Percentiles rank a stretch among this genome's conserved stretches.
Conservation (phyloP, 2,329 filamentous ascomycete genomes). For the Capronia epimyces region DNA sequence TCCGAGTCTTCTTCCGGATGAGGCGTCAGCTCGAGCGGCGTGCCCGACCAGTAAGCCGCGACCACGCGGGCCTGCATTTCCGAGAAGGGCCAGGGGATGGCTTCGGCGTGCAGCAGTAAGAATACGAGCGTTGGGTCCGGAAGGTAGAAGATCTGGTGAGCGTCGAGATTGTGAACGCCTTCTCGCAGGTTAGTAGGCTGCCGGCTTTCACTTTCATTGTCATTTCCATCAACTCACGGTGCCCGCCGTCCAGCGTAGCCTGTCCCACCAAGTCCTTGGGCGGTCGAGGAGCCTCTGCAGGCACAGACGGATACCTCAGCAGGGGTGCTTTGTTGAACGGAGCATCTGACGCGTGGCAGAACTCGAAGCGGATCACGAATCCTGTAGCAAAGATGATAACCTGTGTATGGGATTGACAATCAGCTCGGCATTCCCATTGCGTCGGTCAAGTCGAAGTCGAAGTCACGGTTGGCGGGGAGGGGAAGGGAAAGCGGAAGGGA, state of each 20-base stretch:
- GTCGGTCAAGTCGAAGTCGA: no score
- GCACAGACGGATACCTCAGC: neutral
- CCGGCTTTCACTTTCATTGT: no score
- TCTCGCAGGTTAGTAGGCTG: neutral
- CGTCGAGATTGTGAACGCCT: slow-evolving; percentile 12
- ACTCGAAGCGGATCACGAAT: slow-evolving; percentile 12
- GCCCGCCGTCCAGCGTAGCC: slow-evolving; percentile 5
- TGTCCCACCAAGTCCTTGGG: slow-evolving; percentile 1
- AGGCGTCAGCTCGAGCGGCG: slow-evolving; percentile 4
- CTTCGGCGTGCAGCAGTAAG: slow-evolving; percentile 12
- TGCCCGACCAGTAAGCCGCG: slow-evolving; percentile 9
- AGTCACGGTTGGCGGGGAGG: neutral
- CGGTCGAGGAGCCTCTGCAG: slow-evolving; percentile 2
- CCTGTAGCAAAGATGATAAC: slow-evolving; percentile 12
- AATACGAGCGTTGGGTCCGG: slow-evolving; percentile 8
- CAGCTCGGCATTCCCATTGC: no score
- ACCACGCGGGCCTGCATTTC: slow-evolving; percentile 11
- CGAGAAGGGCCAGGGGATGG: slow-evolving; percentile 12
- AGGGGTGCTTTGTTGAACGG: slow-evolving; percentile 8
- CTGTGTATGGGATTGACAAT: neutral
- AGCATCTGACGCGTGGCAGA: slow-evolving; percentile 5
- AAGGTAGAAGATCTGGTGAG: slow-evolving; percentile 12
- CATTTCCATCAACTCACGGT: slow-evolving; percentile 3
- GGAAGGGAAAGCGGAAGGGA: neutral
- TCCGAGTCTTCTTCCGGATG: slow-evolving; percentile 11